Percentiles rank a stretch among this genome's conserved stretches.
Evolutionary conservation across 129 eudicot genomes (phyloP).

Genomic region (Chrysanthemum seticuspe): DNA sequence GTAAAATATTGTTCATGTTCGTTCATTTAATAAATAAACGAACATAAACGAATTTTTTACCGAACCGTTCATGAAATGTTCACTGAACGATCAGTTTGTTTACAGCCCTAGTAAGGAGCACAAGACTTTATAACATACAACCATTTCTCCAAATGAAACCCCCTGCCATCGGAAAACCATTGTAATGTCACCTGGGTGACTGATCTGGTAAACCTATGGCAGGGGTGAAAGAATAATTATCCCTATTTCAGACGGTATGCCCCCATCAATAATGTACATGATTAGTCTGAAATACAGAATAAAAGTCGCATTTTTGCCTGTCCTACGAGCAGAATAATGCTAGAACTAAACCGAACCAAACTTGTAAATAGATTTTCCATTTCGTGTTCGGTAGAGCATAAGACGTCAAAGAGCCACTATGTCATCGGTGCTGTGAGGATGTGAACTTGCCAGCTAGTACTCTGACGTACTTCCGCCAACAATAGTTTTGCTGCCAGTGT

Average conservation of each 20-base stretch:
- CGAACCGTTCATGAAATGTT: no score
- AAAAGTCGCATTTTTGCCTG: conserved; percentile 15
- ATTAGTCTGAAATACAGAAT: conserved; percentile 27
- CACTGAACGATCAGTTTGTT: no score
- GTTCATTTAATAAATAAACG: no score
- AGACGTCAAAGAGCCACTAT: no score
- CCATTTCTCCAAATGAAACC: conserved; percentile 17
- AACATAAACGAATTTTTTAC: no score
- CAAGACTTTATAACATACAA: conserved; percentile 30
- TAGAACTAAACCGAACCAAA: conserved; percentile 8
- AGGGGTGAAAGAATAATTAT: conserved; percentile 33
- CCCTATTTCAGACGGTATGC: conserved; percentile 38
- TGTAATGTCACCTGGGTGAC: conserved; percentile 23
- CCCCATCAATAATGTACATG: conserved; percentile 43
- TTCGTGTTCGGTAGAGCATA: no score
- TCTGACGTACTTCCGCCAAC: conserved; percentile 30
- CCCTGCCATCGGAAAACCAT: conserved; percentile 17
- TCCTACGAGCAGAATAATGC: conserved; percentile 28
- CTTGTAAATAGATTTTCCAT: not conserved
- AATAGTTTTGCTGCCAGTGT: conserved; percentile 2
- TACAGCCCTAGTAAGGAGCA: no score
- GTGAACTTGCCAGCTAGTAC: conserved; percentile 9
- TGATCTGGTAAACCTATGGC: conserved; percentile 18
- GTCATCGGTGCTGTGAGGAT: no score
- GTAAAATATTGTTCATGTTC: no score